Percentiles rank a stretch among this genome's conserved stretches.
These are phyloP conservation scores for Zymoseptoria passerinii DNA, from an alignment of 2,329 filamentous ascomycete genomes.

Conservation along the genomic window DNA sequence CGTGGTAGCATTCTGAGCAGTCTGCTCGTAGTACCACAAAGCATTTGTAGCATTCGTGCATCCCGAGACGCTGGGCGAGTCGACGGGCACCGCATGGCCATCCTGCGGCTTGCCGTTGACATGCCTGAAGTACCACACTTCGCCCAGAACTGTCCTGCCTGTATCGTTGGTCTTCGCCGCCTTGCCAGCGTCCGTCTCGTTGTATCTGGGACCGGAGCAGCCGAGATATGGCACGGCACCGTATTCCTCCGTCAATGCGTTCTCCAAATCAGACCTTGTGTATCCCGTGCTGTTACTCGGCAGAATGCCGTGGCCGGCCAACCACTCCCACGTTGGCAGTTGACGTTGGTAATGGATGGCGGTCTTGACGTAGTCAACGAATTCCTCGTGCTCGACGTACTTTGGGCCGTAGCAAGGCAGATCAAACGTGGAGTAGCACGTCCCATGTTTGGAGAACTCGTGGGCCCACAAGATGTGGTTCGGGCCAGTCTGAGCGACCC, in stretches of 20 bases:
- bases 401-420: constrained; percentile 55
- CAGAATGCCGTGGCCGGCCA: constrained; percentile 45
- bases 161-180: constrained; percentile 42
- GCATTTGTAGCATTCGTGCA: constrained; percentile 49
- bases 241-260: constrained; percentile 42
- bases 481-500: constrained; percentile 50
- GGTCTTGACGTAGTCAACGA: constrained; percentile 57
- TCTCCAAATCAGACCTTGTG: constrained; percentile 45
- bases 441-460: constrained; percentile 30
- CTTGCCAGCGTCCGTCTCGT: constrained; percentile 50
- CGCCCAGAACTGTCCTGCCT: constrained; percentile 50
- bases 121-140: constrained; percentile 62
- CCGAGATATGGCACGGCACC: constrained; percentile 53
- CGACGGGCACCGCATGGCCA: constrained; percentile 39
- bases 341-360: constrained; percentile 49
- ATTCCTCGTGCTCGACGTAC: constrained; percentile 49
- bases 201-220: constrained; percentile 53
- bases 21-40: constrained; percentile 48
- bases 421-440: constrained; percentile 60
- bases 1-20: constrained; percentile 10
- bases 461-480: constrained; percentile 54
- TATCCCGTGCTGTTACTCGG: constrained; percentile 54
- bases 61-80: constrained; percentile 43
- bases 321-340: constrained; percentile 54
- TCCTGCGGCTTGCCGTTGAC: constrained; percentile 51